Conservation (phyloP, 2,329 filamentous ascomycete species). For the Botrytis hyacinthi region DNA sequence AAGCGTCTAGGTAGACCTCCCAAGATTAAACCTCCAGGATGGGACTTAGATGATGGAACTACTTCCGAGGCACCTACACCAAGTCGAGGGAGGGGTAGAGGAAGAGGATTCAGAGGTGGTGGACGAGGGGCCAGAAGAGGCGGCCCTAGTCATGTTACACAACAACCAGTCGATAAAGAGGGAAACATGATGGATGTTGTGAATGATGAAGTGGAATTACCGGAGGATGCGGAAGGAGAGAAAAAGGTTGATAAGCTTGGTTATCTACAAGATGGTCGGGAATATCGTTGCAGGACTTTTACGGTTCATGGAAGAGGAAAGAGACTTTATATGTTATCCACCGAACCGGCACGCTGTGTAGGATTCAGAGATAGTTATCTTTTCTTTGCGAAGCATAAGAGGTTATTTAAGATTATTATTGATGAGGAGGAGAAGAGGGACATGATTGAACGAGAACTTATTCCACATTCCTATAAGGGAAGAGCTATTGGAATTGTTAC, state of each 20-base stretch:
- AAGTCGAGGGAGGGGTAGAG: constrained; percentile 57
- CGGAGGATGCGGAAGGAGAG: constrained; percentile 84
- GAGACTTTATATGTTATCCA: constrained; percentile 95
- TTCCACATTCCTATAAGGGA: constrained; percentile 97
- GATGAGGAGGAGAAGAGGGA: constrained; percentile 97
- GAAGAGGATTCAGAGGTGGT: constrained; percentile 56
- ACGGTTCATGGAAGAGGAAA: constrained; percentile 81
- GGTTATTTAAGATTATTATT: constrained; percentile 96
- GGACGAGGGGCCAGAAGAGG: constrained; percentile 67
- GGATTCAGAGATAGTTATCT: constrained; percentile 98
- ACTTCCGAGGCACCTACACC: constrained; percentile 48
- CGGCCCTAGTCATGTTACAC: constrained; percentile 71
- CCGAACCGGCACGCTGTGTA: constrained; percentile 92
- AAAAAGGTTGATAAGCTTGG: constrained; percentile 90
- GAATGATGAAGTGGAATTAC: constrained; percentile 86
- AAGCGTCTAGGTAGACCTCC: constrained; percentile 78
- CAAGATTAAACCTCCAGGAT: constrained; percentile 79
- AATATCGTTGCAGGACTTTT: constrained; percentile 95
- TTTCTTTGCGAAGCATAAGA: constrained; percentile 97
- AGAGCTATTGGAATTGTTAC: constrained; percentile 96
- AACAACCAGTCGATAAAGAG: constrained; percentile 88
- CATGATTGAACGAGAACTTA: constrained; percentile 91
- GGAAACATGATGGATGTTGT: constrained; percentile 88
- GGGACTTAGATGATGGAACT: constrained; percentile 57
- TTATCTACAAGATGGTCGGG: constrained; percentile 75